A percentile compares a stretch with the other conserved stretches of the same genome.
phyloP scores from a whole-genome alignment of 257 asterid species.

The Coffea eugenioides region DNA sequence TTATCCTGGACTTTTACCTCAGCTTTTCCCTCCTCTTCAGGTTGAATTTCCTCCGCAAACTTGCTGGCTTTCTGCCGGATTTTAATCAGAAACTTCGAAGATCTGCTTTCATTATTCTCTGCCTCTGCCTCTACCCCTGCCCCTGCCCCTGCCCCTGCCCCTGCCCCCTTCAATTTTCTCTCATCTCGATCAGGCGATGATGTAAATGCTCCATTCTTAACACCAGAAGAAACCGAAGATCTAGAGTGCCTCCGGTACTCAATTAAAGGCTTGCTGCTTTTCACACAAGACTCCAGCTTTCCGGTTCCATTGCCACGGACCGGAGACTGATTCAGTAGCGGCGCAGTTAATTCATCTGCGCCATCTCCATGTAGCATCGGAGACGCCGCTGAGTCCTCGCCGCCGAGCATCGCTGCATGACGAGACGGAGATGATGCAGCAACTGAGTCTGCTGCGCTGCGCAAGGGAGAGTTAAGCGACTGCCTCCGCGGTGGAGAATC shows the following conservation, averaged over 20 bases:
- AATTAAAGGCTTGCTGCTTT: conserved; percentile 20
- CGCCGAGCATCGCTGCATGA: neutral
- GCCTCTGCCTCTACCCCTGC: conserved; percentile 3
- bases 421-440: conserved; percentile 3
- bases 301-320: conserved; percentile 30
- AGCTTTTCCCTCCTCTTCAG: neutral
- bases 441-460: neutral
- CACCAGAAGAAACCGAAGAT: conserved; percentile 7
- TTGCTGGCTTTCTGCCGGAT: conserved; percentile 23
- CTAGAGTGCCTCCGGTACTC: conserved; percentile 15
- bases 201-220: conserved; percentile 5
- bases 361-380: conserved; percentile 24
- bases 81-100: conserved; percentile 38
- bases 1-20: neutral
- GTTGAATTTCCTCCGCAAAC: conserved; percentile 15
- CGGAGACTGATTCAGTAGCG: conserved; percentile 35
- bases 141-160: neutral
- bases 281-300: conserved; percentile 33
- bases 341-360: neutral
- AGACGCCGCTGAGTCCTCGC: conserved; percentile 29
- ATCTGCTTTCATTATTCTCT: conserved; percentile 19
- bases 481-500: conserved; percentile 13
- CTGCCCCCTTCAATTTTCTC: conserved; percentile 19
- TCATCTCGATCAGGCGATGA: conserved; percentile 19
- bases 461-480: conserved; percentile 1